A percentile compares a stretch with the other conserved stretches of the same genome.
Conservation (phyloP, 2,329 filamentous ascomycete species). For the Microsporum audouinii region DNA sequence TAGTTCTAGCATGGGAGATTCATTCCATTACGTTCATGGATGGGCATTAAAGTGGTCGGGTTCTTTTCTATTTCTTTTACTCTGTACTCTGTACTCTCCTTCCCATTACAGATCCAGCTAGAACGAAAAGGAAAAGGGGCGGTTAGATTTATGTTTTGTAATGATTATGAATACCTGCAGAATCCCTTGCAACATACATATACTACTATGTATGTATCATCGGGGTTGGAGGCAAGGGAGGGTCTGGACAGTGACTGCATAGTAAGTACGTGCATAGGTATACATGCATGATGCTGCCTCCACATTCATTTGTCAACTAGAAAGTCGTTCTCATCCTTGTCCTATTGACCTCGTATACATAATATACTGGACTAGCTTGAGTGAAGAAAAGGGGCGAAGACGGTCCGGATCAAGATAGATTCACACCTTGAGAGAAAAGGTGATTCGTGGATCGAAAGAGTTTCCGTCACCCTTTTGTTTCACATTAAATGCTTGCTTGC, state of each 20-base stretch:
- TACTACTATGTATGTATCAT: too few species aligned
- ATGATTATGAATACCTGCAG: conserved; percentile 2
- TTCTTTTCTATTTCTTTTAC: background rate
- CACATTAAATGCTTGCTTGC: background rate
- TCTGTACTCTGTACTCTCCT: background rate
- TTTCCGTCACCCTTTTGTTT: background rate
- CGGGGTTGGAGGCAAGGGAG: background rate
- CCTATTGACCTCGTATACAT: background rate
- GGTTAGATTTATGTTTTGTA: background rate
- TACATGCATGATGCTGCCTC: background rate
- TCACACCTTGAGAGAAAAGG: background rate
- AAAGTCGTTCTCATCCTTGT: background rate
- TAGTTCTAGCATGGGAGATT: background rate
- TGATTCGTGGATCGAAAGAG: background rate
- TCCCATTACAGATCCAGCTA: background rate
- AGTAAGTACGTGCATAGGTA: background rate
- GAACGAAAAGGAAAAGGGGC: background rate
- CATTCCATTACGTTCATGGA: background rate
- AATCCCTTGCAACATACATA: background rate
- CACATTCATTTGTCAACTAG: background rate
- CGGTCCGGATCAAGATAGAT: background rate
- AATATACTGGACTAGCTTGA: background rate
- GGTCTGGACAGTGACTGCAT: background rate
- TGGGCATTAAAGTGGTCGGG: background rate
- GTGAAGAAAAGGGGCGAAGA: background rate